Percentiles rank a stretch among this genome's conserved stretches.
Evolutionary conservation across 805 yeast species (phyloP).

Genomic region (Metschnikowia gelsemii): DNA sequence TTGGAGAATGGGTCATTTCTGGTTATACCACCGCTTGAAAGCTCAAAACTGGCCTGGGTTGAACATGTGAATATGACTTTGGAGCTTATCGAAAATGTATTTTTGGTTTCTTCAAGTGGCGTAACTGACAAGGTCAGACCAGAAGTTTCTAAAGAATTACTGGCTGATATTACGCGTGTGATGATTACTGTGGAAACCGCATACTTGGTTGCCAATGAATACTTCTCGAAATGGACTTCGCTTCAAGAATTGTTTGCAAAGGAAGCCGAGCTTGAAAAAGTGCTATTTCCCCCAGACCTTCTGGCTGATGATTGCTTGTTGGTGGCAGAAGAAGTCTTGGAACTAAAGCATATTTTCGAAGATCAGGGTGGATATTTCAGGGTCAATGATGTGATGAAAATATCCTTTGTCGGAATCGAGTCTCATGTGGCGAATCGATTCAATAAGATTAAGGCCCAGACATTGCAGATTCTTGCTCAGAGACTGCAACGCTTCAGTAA

Average conservation of each 20-base stretch:
- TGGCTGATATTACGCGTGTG: background rate
- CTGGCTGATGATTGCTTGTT: constrained; percentile 48
- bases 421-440: constrained; percentile 4
- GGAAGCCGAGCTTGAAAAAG: constrained; percentile 15
- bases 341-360: constrained; percentile 50
- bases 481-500: constrained; percentile 6
- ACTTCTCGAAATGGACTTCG: constrained; percentile 46
- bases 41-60: constrained; percentile 33
- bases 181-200: constrained; percentile 3
- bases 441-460: background rate
- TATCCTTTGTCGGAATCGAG: constrained; percentile 9
- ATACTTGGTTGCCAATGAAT: background rate
- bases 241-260: constrained; percentile 36
- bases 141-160: background rate
- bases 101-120: constrained; percentile 1
- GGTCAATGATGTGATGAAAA: constrained; percentile 5
- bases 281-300: background rate
- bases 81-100: constrained; percentile 21
- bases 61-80: constrained; percentile 20
- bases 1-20: constrained; percentile 38
- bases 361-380: constrained; percentile 32
- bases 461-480: constrained; percentile 4
- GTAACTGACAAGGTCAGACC: background rate
- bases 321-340: constrained; percentile 43
- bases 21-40: constrained; percentile 42